These are phyloP conservation scores for Yamadazyma akitaensis DNA, from an alignment of 805 yeast species.

Conservation along the genomic window DNA sequence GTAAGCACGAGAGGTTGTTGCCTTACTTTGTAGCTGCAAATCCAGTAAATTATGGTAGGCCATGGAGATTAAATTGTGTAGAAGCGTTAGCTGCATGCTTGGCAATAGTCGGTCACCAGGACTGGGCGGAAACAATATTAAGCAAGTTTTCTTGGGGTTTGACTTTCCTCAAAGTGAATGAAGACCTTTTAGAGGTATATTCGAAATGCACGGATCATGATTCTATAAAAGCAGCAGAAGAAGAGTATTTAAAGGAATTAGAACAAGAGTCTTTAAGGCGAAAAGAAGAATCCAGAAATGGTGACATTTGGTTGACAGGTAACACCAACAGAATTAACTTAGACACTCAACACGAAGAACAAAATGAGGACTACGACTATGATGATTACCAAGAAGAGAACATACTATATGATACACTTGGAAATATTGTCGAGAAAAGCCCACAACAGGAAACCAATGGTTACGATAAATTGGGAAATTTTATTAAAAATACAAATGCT, in stretches of 20 bases:
- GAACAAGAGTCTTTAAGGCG: conserved; percentile 66
- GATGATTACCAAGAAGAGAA: conserved; percentile 14
- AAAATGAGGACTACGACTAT: conserved; percentile 13
- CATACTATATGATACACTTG: conserved; percentile 18
- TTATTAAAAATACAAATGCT: background rate
- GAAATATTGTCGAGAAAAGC: conserved; percentile 14
- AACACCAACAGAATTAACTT: conserved; percentile 56
- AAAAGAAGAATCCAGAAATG: conserved; percentile 48
- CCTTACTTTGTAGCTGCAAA: conserved; percentile 96
- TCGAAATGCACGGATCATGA: conserved; percentile 78
- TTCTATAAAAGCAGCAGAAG: conserved; percentile 69
- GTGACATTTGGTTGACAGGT: conserved; percentile 76
- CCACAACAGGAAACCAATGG: too few relatives aligned
- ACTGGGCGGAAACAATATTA: conserved; percentile 80
- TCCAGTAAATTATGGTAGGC: conserved; percentile 94
- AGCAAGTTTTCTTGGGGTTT: conserved; percentile 90
- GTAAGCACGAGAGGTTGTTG: conserved; percentile 76
- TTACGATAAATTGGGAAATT: conserved; percentile 1
- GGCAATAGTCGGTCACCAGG: conserved; percentile 86
- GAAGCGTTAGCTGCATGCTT: conserved; percentile 97
- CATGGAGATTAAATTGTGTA: conserved; percentile 94
- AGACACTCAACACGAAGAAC: background rate
- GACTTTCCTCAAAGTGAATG: conserved; percentile 79
- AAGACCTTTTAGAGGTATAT: conserved; percentile 71
- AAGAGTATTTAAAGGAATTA: conserved; percentile 64